A percentile compares a stretch with the other conserved stretches of the same genome.
phyloP scores from a whole-genome alignment of 495 filamentous ascomycete species.

The Extremus antarcticus region DNA sequence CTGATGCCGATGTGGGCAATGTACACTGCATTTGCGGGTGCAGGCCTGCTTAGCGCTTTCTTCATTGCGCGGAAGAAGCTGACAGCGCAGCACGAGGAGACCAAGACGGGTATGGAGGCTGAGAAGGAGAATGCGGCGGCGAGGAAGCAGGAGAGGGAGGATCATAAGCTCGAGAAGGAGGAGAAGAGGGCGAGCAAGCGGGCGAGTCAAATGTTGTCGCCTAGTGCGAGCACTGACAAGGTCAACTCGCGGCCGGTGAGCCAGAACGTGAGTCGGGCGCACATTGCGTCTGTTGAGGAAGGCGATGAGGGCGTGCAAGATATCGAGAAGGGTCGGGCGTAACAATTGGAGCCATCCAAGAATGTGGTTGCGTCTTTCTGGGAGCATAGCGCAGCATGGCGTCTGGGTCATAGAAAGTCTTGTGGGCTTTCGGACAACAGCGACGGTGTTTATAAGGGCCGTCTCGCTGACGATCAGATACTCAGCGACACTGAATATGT shows the following conservation, averaged over 20 bases:
- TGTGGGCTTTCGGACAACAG: too few species aligned
- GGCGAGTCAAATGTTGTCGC: background rate
- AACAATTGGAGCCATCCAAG: too few species aligned
- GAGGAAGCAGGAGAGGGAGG: constrained; percentile 18
- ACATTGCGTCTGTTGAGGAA: background rate
- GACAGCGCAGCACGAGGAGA: constrained; percentile 27
- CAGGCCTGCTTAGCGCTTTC: constrained; percentile 28
- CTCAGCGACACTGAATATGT: too few species aligned
- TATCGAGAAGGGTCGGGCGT: background rate
- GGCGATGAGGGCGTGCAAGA: background rate
- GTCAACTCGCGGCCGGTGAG: background rate
- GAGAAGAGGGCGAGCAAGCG: constrained; percentile 19
- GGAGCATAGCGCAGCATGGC: background rate
- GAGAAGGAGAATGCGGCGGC: constrained; percentile 26
- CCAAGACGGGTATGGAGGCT: constrained; percentile 31
- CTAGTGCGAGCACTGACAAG: background rate
- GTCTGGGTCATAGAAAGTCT: background rate
- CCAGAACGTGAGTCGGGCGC: background rate
- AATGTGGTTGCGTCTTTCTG: background rate
- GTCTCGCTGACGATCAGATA: background rate
- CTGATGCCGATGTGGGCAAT: constrained; percentile 41
- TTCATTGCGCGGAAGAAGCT: constrained; percentile 32
- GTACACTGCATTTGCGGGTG: constrained; percentile 31
- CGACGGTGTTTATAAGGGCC: background rate
- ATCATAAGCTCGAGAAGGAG: constrained; percentile 16